Base-by-base conservation (phyloP, 1,284 basidiomycete species). In the Sporisorium reilianum region DNA sequence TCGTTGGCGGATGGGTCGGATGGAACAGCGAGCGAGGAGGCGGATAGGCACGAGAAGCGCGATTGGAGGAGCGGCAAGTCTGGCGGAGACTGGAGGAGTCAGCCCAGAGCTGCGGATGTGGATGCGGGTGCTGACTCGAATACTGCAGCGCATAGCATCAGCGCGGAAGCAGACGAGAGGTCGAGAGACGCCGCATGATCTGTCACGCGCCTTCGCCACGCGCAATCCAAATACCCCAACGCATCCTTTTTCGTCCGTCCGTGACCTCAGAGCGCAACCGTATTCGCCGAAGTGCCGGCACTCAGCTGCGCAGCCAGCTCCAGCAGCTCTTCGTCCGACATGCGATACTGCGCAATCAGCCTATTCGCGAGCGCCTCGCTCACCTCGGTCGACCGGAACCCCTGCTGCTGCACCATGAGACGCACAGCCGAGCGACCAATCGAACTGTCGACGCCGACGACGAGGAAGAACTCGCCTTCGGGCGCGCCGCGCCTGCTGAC, bases 1-100 rank as follows among this genome's bases (percentile, higher is more conserved):
- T 32, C 58, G 12, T 9, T 42, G 5, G 23, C 52, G 9, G 51
- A 26, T 14, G 51, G 14, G 5, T 52, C 23, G n/a, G 41, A 58
- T 22, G 53, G 23, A 0, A 36, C 34, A 8, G 56, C 14, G 0
- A 22, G 55, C 18, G 30, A 52, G 26, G 30, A 26, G 7, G 41
- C 28, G 18, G 60, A 49, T 14, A 30, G 18, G 41, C 23, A 14
- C 11, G 23, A 51, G 20, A 65, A 62, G 34, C 42, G 54, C n/a
- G 57, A 53, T 26, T 71, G 68, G 68, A 61, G 54, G 34, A 59
- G 58, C 12, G 68, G 59, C 22, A 52, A 38, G 14, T 67, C 64
- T 2, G 64, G 64, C 0, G 64, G 64, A 12, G 67, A 70, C 48
- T 70, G 67, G 67, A 57, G 62, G 36, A 70, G 53, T 60, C 66